Evolutionary conservation across 2,329 filamentous ascomycete species (phyloP).

Genomic region (Fusarium chaquense): DNA sequence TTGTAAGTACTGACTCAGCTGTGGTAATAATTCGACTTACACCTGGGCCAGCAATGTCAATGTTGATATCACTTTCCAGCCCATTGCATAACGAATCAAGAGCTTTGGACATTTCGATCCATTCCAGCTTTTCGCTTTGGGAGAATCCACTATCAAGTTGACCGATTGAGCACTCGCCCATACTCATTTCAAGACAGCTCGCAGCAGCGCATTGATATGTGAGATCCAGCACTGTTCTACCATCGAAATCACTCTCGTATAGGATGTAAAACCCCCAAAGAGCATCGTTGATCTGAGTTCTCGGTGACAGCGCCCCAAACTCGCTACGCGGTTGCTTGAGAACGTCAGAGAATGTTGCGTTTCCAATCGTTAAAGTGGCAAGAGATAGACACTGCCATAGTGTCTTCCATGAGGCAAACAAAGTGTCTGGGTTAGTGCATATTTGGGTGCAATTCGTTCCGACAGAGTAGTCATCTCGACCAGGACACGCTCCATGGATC

Average conservation of each 20-base stretch:
- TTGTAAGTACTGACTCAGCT: not conserved
- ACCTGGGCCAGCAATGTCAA: constrained; percentile 28
- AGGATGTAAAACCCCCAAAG: not conserved
- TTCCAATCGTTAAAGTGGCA: not conserved
- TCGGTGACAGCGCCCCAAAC: not conserved
- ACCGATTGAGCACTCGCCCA: constrained; percentile 8
- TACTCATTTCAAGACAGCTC: constrained; percentile 7
- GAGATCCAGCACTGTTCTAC: not conserved
- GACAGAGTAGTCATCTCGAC: not conserved
- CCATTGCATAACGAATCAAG: not conserved
- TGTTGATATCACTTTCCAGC: constrained; percentile 15
- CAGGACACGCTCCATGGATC: not conserved
- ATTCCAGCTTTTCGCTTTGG: not conserved
- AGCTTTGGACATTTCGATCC: constrained; percentile 2
- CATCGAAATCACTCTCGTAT: not conserved
- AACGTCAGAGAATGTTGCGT: not conserved
- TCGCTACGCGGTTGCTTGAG: not conserved
- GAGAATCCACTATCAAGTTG: not conserved
- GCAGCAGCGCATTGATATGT: constrained; percentile 22
- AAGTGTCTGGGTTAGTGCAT: not conserved
- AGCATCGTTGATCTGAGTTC: not conserved
- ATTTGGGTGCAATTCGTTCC: not conserved
- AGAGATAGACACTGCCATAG: constrained; percentile 18
- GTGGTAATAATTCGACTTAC: not conserved
- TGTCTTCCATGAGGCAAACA: constrained; percentile 20